These are phyloP conservation scores for Ceratocystis variospora DNA, from an alignment of 2,329 filamentous ascomycete species.

Conservation along the genomic window DNA sequence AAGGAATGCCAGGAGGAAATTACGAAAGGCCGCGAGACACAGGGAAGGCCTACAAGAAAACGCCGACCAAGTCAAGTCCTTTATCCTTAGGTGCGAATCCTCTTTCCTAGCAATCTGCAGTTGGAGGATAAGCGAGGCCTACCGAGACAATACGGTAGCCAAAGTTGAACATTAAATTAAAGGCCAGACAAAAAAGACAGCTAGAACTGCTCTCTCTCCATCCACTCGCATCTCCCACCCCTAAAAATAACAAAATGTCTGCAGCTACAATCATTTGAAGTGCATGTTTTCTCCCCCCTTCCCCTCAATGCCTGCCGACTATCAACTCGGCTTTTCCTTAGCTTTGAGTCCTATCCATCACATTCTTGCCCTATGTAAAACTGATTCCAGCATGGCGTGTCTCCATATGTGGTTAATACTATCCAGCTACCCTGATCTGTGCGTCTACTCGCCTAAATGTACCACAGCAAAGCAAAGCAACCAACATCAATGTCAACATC, in stretches of 20 bases:
- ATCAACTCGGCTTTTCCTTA: background rate
- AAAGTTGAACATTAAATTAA: background rate
- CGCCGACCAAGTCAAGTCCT: background rate
- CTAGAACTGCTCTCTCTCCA: background rate
- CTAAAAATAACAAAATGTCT: too few relatives aligned
- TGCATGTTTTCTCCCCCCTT: too few relatives aligned
- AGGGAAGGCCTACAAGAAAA: background rate
- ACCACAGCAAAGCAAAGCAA: background rate
- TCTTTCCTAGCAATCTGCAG: background rate
- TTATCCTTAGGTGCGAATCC: background rate
- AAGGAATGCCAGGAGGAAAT: background rate
- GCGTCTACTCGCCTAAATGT: background rate
- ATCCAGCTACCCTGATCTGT: background rate
- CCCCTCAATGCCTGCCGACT: background rate
- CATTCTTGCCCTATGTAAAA: background rate
- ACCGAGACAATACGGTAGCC: background rate
- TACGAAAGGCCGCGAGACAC: background rate
- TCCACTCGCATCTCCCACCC: background rate
- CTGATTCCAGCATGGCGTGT: background rate
- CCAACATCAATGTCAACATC: background rate
- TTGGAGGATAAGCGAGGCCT: background rate
- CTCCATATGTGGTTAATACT: background rate
- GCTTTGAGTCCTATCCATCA: background rate
- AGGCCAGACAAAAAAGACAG: background rate
- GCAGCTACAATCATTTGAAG: background rate